Conservation (phyloP, 306 rosid species). For the Oxytropis ochrocephala region DNA sequence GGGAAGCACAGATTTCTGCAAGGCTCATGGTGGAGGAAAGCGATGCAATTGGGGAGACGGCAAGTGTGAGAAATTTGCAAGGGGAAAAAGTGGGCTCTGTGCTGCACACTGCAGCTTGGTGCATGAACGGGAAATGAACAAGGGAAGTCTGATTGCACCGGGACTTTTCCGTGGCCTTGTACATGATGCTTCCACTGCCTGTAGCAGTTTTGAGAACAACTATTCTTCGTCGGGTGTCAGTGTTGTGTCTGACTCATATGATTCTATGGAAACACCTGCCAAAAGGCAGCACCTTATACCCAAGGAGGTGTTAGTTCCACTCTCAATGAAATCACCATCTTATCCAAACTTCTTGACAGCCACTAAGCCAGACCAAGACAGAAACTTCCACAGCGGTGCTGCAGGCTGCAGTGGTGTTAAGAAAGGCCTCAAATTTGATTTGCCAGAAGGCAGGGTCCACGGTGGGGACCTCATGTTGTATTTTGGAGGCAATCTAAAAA, state of each 20-base stretch:
- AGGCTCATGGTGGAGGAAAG: conserved; percentile 99
- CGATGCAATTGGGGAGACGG: conserved; percentile 91
- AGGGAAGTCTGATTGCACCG: conserved; percentile 68
- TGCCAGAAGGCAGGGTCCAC: conserved; percentile 86
- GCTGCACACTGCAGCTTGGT: conserved; percentile 84
- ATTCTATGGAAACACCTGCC: conserved; percentile 48
- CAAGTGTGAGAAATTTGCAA: conserved; percentile 85
- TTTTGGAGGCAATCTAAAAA: conserved; percentile 73
- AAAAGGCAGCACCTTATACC: conserved; percentile 54
- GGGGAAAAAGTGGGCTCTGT: conserved; percentile 95
- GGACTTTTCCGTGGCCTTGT: conserved; percentile 89
- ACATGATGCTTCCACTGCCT: conserved; percentile 51
- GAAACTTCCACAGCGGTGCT: conserved; percentile 18
- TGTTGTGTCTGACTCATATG: conserved; percentile 53
- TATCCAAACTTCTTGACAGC: conserved; percentile 35
- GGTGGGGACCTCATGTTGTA: conserved; percentile 79
- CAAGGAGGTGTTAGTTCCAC: conserved; percentile 79
- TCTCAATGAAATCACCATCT: conserved; percentile 59
- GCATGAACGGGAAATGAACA: conserved; percentile 50
- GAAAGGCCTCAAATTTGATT: conserved; percentile 36
- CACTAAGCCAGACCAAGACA: conserved; percentile 42
- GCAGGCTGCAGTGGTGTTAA: conserved; percentile 19
- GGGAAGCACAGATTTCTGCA: conserved; percentile 98
- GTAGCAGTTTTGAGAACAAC: conserved; percentile 61
- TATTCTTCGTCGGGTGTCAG: conserved; percentile 63